A percentile compares a stretch with the other conserved stretches of the same genome.
These are phyloP conservation scores for Cystofilobasidium capitatum DNA, from an alignment of 768 basidiomycete genomes.

Conservation along the genomic window DNA sequence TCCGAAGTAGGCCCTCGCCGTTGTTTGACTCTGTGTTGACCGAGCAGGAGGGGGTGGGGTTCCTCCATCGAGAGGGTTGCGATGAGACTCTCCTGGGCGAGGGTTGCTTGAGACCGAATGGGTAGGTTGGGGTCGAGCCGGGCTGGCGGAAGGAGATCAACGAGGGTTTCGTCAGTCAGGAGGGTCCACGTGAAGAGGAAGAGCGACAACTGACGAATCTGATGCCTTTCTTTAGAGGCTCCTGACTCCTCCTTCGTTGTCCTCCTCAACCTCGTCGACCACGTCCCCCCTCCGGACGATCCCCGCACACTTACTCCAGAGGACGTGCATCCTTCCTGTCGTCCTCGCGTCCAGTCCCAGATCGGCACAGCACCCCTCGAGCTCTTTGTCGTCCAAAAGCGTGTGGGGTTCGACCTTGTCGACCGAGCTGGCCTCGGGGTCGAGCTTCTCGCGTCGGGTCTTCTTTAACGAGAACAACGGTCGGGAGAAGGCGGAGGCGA, in stretches of 20 bases:
- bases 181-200: too few species aligned
- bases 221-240: not conserved
- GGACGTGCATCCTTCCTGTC: constrained; percentile 12
- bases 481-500: not conserved
- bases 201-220: too few species aligned
- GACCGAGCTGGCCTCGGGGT: not conserved
- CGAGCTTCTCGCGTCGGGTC: not conserved
- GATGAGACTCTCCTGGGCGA: too few species aligned
- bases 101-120: too few species aligned
- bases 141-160: too few species aligned
- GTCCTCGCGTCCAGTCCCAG: constrained; percentile 16
- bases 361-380: too few species aligned
- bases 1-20: too few species aligned
- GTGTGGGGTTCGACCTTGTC: not conserved
- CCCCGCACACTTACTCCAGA: constrained; percentile 5
- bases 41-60: too few species aligned
- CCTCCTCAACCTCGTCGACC: constrained; percentile 4
- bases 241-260: constrained; percentile 7
- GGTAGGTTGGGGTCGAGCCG: too few species aligned
- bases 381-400: not conserved
- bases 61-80: too few species aligned
- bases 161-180: too few species aligned
- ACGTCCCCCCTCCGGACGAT: not conserved
- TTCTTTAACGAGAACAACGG: constrained; percentile 11
- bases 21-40: too few species aligned